A percentile compares a stretch with the other conserved stretches of the same genome.
phyloP scores from a whole-genome alignment of 2,329 filamentous ascomycete species.

The Talaromyces sp. region DNA sequence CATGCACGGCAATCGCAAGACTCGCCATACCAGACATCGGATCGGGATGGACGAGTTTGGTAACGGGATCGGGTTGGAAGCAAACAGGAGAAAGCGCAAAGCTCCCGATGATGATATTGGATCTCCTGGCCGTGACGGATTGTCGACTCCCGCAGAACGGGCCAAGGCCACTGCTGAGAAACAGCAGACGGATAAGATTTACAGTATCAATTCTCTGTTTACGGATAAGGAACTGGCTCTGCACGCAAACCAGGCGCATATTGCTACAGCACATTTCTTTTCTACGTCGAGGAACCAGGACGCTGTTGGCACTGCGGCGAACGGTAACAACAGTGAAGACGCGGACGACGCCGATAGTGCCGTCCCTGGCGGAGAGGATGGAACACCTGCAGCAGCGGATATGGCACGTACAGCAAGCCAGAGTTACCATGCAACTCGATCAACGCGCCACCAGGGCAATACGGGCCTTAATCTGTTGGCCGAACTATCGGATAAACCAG shows the following conservation, averaged over 20 bases:
- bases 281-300: conserved; percentile 49
- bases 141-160: conserved; percentile 47
- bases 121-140: conserved; percentile 51
- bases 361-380: conserved; percentile 38
- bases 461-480: conserved; percentile 52
- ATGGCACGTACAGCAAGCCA: conserved; percentile 59
- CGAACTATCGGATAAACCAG: conserved; percentile 50
- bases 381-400: conserved; percentile 45
- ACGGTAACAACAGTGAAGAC: conserved; percentile 39
- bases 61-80: conserved; percentile 45
- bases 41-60: conserved; percentile 50
- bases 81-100: conserved; percentile 56
- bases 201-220: conserved; percentile 60
- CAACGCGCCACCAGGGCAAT: conserved; percentile 48
- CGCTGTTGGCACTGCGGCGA: conserved; percentile 33
- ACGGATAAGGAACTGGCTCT: conserved; percentile 62
- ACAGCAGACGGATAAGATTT: conserved; percentile 55
- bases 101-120: conserved; percentile 51
- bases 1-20: conserved; percentile 57
- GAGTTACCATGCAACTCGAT: conserved; percentile 53
- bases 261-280: conserved; percentile 55
- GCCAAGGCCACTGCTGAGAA: conserved; percentile 49
- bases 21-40: conserved; percentile 56
- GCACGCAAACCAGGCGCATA: conserved; percentile 57
- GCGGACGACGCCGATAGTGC: conserved; percentile 37